Evolutionary conservation across 331 rosid species (phyloP), one percentile per base, ranked within the genome.

Genomic region (Malus hybrid): DNA sequence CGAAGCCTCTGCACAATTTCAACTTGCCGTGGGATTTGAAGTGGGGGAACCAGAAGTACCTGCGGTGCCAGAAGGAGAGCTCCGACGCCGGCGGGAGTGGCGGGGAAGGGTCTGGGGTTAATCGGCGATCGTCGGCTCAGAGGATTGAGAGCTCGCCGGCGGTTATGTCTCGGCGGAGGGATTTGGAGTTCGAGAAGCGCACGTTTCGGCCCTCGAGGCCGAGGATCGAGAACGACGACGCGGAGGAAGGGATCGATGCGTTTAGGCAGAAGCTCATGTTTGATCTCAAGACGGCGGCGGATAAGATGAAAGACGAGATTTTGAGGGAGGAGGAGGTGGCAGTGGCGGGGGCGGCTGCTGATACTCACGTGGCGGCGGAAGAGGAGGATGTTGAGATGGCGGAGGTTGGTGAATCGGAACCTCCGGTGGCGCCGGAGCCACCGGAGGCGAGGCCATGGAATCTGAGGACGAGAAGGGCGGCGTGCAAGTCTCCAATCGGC

Each of bases 1-100:
- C 90, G 75, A 95, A 88, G 85, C 88, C 86, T 76, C 93, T 92
- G 24, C 99, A 92, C 87, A 92, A 95, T 90, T 95, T 95, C 96
- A 81, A 81, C 74, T 71, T 92, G 73, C 93, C 99, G 16, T 87
- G 82, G 70, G 78, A 74, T 71, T 77, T 90, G 84, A 89, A 86
- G 86, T 95, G 99, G 99, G 99, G 96, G 85, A 89, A 18, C 83
- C 99, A 89, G 83, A 92, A 79, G 82, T 63, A 82, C 79, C 89
- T 92, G 63, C 60, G 93, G 79, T 95, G 97, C 87, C 80, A 76
- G 93, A 92, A 92, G 80, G 77, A 72, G 46, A 76, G 64, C 66
- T 34, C 84, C 50, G 72, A 24, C 52, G 84, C 48, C 61, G 63
- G 55, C 5, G 50, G 60, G 56, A 67, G 39, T 73, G 71, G 8